Evolutionary conservation across 2,329 filamentous ascomycete genomes (phyloP), one percentile per base, ranked within the genome.

Genomic region (Clarireedia sp.): DNA sequence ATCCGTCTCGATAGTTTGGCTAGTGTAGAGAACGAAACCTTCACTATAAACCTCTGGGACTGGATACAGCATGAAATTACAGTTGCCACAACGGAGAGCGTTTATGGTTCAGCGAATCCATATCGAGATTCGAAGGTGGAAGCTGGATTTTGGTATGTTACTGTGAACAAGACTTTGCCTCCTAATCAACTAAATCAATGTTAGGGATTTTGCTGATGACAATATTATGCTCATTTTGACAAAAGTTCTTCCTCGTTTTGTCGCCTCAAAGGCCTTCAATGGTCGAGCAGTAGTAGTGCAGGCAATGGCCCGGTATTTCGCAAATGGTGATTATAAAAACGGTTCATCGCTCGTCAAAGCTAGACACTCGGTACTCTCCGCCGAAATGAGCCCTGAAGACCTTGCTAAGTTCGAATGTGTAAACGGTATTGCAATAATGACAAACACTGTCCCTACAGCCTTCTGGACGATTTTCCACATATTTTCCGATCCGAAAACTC

Each of bases 61-160:
- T 54, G 51, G 51, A 19, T 49, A 16, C 51, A 19, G 38, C 51
- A 54, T 45, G 36, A 48, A 33, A 33, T 54, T 37, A 54, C 51
- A 9, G 10, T 49, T 16, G 36, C 48, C 10, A 48, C 8, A 3
- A 54, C 44, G 23, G 51, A 54, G 38, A 48, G 51, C 43, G 23
- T 54, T 17, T 54, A 54, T 49, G 45, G 51, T 19, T 33, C 19
- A 9, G 10, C 26, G 17, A 54, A 49, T 17, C 51, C 45, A n/a
- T 54, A 43, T 26, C 44, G 51, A 33, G 45, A 54, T 17, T 29
- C 51, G 16, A 21, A 54, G 2, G 36, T 54, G 10, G 51, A 54
- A 24, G 17, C n/a, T 23, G 51, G 51, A 33, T 54, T 54, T 33
- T 54, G 51, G 51, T 54, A 36, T 23, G 51, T 49, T 16, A 6